Conservation (phyloP, 2,329 filamentous ascomycete species). For the Nemania sp. region DNA sequence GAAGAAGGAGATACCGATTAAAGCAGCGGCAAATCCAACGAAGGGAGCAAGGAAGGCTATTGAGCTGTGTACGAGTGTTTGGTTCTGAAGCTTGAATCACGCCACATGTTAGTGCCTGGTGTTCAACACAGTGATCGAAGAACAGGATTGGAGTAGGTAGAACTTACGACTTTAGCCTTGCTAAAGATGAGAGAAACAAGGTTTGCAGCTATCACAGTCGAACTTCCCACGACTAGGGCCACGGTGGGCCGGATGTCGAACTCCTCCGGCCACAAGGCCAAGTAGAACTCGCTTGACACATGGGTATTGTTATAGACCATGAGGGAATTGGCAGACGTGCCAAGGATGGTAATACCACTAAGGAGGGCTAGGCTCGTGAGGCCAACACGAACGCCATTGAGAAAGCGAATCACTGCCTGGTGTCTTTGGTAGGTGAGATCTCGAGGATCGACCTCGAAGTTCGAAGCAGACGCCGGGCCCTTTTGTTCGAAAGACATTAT, state of each 20-base stretch:
- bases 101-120: conserved; percentile 30
- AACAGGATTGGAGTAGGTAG: not conserved
- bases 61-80: conserved; percentile 52
- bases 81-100: conserved; percentile 55
- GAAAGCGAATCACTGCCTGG: conserved; percentile 51
- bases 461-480: conserved; percentile 57
- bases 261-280: conserved; percentile 69
- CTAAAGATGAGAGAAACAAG: conserved; percentile 61
- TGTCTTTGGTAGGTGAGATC: conserved; percentile 57
- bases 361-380: conserved; percentile 64
- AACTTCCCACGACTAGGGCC: conserved; percentile 65
- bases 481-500: conserved; percentile 55
- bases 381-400: conserved; percentile 60
- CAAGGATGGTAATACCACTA: conserved; percentile 64
- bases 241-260: conserved; percentile 69
- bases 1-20: conserved; percentile 68
- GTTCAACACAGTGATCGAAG: not conserved
- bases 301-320: conserved; percentile 67
- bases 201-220: conserved; percentile 63
- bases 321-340: conserved; percentile 66
- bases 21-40: conserved; percentile 59
- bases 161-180: conserved; percentile 64
- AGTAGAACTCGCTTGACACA: conserved; percentile 59
- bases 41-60: conserved; percentile 56
- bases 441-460: conserved; percentile 62